Conservation (phyloP, 768 basidiomycete species). For the Lactifluus hygrophoroides region DNA sequence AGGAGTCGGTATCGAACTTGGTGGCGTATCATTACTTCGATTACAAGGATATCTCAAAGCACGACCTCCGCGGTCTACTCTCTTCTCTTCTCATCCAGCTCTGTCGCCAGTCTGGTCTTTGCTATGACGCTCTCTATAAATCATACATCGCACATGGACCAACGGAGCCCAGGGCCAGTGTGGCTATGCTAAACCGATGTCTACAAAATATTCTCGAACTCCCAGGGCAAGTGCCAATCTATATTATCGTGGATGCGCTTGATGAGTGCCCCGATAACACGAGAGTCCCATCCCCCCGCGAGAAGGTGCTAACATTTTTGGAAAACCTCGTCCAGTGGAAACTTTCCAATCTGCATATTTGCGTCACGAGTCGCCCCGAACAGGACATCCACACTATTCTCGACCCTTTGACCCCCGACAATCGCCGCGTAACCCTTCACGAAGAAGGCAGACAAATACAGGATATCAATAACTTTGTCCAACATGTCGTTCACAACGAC, state of each 20-base stretch:
- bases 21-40: not conserved
- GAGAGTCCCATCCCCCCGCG: not conserved
- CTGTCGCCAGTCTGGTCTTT: not conserved
- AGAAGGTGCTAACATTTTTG: not conserved
- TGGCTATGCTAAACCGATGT: not conserved
- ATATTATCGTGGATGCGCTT: not conserved
- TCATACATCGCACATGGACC: not conserved
- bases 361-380: conserved; percentile 4
- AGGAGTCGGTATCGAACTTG: not conserved
- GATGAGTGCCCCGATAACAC: not conserved
- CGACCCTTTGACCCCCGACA: not conserved
- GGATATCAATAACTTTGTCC: not conserved
- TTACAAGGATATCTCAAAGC: not conserved
- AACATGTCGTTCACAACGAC: not conserved
- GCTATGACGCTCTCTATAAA: not conserved
- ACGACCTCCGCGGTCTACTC: not conserved
- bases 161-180: not conserved
- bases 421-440: not conserved
- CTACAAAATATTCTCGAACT: not conserved
- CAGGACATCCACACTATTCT: not conserved
- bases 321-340: not conserved
- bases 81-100: not conserved
- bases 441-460: not conserved
- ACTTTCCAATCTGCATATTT: not conserved
- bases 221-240: not conserved